phyloP scores from a whole-genome alignment of 1,284 basidiomycete species.

The Cryptococcus sp. region DNA sequence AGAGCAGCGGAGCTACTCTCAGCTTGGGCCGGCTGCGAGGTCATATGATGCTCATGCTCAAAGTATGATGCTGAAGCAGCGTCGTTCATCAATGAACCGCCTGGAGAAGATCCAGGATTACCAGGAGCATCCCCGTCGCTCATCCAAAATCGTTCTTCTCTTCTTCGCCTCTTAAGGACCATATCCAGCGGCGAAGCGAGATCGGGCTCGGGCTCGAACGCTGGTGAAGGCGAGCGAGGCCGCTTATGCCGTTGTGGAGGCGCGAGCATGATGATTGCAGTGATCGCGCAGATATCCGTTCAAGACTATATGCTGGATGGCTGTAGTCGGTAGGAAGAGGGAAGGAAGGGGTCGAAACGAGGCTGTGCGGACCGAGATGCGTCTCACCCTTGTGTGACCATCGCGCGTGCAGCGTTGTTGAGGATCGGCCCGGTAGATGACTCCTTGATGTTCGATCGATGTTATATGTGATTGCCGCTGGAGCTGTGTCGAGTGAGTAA shows the following conservation, averaged over 20 bases:
- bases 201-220: conserved; percentile 24
- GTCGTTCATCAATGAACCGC: neutral
- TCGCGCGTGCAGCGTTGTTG: too few species aligned
- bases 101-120: neutral
- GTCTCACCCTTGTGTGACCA: too few species aligned
- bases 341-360: too few species aligned
- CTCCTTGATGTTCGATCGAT: too few species aligned
- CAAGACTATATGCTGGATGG: too few species aligned
- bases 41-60: too few species aligned
- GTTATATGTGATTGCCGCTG: too few species aligned
- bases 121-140: neutral
- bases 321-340: too few species aligned
- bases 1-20: conserved; percentile 14
- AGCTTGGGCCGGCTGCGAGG: neutral
- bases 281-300: too few species aligned
- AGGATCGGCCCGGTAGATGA: too few species aligned
- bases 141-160: conserved; percentile 12
- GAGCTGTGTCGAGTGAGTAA: too few species aligned
- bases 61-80: neutral
- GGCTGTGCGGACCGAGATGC: too few species aligned
- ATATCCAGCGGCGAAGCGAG: conserved; percentile 46
- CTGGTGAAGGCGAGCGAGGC: conserved; percentile 42
- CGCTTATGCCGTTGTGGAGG: conserved; percentile 34
- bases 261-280: conserved; percentile 13
- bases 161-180: conserved; percentile 41